Evolutionary conservation across 345 rosid genomes (phyloP), one percentile per base, ranked within the genome.

Genomic region (Brassica juncea): DNA sequence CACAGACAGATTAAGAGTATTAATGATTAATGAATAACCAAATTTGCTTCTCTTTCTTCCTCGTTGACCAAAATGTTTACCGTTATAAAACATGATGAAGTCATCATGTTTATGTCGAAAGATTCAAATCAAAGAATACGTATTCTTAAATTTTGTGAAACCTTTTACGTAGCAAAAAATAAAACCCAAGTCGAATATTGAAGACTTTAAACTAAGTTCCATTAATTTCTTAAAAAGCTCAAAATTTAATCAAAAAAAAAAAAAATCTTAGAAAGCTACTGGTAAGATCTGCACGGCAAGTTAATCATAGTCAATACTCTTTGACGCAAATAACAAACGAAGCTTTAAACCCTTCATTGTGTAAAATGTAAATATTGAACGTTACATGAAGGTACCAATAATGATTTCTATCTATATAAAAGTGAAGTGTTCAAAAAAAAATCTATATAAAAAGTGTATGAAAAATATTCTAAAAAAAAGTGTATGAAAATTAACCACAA

Each of bases 1-100:
- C 82, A 78, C 54, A 72, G 77, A 58, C 73, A 44, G 66, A 71
- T 42, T 66, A 57, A 72, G 64, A 72, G 77, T 66, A 72, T 39
- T 39, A 8, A 39, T 39, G 47, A 39, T 42, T 72, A 57, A 55
- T 55, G 25, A 55, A 55, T 57, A 57, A 78, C 65, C 60, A 68
- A 42, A 77, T 70, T 78, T 72, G 42, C 69, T 59, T 72, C 49
- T 34, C 32, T 31, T 57, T 57, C 23, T 66, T 77, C 52, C 39
- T 72, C 68, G 63, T 79, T 72, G 77, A 79, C 77, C 64, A 73
- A 58, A 66, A 59, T 63, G 31, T 67, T 66, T 60, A 47, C 82
- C 69, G 77, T 79, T 73, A 58, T 52, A 71, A 39, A 57, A 35
- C 72, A 55, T 78, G 76, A 39, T 5, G 57, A 49, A n/a, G 19